phyloP scores from a whole-genome alignment of 352 stramenopile species.

The Pythium aquatile region DNA sequence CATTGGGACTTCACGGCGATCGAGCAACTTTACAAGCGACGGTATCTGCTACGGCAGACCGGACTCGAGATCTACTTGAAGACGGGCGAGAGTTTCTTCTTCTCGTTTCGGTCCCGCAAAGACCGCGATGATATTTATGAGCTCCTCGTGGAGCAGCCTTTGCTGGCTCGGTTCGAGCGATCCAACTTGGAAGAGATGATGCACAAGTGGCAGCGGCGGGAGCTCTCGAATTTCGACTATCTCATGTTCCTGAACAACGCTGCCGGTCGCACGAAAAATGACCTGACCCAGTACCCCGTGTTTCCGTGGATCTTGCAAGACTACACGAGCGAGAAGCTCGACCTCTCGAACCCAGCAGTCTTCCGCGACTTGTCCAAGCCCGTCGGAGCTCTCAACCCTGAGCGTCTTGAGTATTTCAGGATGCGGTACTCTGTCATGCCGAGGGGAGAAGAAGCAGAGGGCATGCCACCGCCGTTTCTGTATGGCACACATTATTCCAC shows the following conservation, averaged over 20 bases:
- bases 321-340: conserved; percentile 77
- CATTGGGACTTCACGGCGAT: conserved; percentile 81
- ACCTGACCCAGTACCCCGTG: conserved; percentile 94
- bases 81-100: conserved; percentile 76
- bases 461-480: conserved; percentile 91
- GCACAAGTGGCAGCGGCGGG: conserved; percentile 59
- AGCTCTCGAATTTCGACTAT: conserved; percentile 95
- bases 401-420: conserved; percentile 85
- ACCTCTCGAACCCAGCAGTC: conserved; percentile 71
- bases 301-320: conserved; percentile 95
- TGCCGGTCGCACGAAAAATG: conserved; percentile 76
- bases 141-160: conserved; percentile 55
- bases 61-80: conserved; percentile 85
- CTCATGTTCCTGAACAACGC: conserved; percentile 85
- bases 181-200: conserved; percentile 61
- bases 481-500: conserved; percentile 94
- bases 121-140: conserved; percentile 81
- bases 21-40: conserved; percentile 81
- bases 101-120: conserved; percentile 61
- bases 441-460: conserved; percentile 62
- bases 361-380: conserved; percentile 93
- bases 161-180: conserved; percentile 42
- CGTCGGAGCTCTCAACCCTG: conserved; percentile 90
- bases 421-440: conserved; percentile 89
- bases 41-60: conserved; percentile 86